A percentile compares a stretch with the other conserved stretches of the same genome.
phyloP scores from a whole-genome alignment of 768 basidiomycete genomes.

The Ephemerocybe angulata region DNA sequence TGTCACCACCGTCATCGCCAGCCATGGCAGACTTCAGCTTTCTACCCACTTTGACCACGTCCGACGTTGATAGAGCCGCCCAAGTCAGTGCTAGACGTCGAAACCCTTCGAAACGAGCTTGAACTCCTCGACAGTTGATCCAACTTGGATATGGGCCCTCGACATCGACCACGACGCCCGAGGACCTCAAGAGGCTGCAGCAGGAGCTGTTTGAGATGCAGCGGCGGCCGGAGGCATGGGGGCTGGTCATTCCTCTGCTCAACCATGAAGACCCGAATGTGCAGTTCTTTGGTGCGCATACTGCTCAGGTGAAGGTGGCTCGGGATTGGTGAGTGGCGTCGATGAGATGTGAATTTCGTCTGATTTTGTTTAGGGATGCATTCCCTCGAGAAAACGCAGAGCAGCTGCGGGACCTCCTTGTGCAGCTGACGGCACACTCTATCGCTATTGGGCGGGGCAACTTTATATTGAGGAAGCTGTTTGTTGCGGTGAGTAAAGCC shows the following conservation, averaged over 20 bases:
- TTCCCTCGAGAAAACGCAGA: slow-evolving; percentile 62
- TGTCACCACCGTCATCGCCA: background rate
- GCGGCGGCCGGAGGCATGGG: slow-evolving; percentile 78
- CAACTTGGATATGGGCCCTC: slow-evolving; percentile 61
- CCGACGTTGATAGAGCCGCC: slow-evolving; percentile 14
- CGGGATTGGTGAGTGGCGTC: slow-evolving; percentile 71
- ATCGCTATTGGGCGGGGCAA: slow-evolving; percentile 56
- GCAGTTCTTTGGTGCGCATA: slow-evolving; percentile 94
- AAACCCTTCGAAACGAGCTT: slow-evolving; percentile 1
- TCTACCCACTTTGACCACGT: slow-evolving; percentile 13
- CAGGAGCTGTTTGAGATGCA: slow-evolving; percentile 75
- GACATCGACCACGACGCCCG: slow-evolving; percentile 45
- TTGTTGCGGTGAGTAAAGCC: slow-evolving; percentile 65
- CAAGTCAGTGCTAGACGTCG: slow-evolving; percentile 10
- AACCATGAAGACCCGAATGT: slow-evolving; percentile 74
- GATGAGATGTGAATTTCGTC: slow-evolving; percentile 7
- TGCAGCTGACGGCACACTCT: slow-evolving; percentile 67
- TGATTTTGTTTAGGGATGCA: slow-evolving; percentile 51
- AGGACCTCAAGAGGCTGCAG: slow-evolving; percentile 60
- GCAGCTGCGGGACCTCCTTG: slow-evolving; percentile 59
- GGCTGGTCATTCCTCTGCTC: slow-evolving; percentile 73
- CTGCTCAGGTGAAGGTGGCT: slow-evolving; percentile 88
- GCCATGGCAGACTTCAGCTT: slow-evolving; percentile 12
- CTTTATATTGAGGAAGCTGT: slow-evolving; percentile 81
- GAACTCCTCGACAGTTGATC: slow-evolving; percentile 48